Conservation (phyloP, 2,329 filamentous ascomycete species). For the Phyllosticta citribraziliensis region DNA sequence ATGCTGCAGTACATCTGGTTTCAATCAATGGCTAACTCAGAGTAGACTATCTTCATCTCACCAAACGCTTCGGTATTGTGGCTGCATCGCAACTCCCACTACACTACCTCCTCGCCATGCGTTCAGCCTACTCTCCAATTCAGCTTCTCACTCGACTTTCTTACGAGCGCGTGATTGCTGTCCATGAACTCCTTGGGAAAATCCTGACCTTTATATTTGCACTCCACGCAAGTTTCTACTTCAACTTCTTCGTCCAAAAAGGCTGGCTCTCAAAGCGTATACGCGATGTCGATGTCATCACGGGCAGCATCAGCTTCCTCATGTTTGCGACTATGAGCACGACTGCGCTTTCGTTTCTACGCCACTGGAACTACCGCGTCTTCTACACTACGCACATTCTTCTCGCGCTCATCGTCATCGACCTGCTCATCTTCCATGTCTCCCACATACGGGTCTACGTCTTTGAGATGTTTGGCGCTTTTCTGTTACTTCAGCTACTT, state of each 20-base stretch:
- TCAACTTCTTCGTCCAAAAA: slow-evolving; percentile 46
- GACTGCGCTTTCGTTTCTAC: slow-evolving; percentile 39
- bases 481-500: slow-evolving; percentile 33
- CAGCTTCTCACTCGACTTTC: slow-evolving; percentile 43
- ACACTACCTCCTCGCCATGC: slow-evolving; percentile 47
- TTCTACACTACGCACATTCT: slow-evolving; percentile 49
- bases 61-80: slow-evolving; percentile 51
- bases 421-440: slow-evolving; percentile 46
- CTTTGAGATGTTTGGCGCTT: slow-evolving; percentile 39
- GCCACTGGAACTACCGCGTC: slow-evolving; percentile 38
- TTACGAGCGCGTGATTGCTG: slow-evolving; percentile 34
- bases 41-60: slow-evolving; percentile 53
- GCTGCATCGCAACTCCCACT: slow-evolving; percentile 49
- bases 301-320: slow-evolving; percentile 41
- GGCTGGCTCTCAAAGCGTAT: slow-evolving; percentile 44
- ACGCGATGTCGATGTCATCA: slow-evolving; percentile 47
- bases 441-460: slow-evolving; percentile 45
- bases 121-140: slow-evolving; percentile 41
- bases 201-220: slow-evolving; percentile 42
- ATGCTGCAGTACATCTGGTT: too few relatives aligned
- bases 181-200: slow-evolving; percentile 52
- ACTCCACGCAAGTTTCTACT: slow-evolving; percentile 45
- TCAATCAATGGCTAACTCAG: neutral
- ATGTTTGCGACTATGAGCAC: slow-evolving; percentile 37
- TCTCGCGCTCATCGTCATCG: slow-evolving; percentile 40